These are phyloP conservation scores for Pezicula radicicola DNA, from an alignment of 2,329 filamentous ascomycete species.

Conservation along the genomic window DNA sequence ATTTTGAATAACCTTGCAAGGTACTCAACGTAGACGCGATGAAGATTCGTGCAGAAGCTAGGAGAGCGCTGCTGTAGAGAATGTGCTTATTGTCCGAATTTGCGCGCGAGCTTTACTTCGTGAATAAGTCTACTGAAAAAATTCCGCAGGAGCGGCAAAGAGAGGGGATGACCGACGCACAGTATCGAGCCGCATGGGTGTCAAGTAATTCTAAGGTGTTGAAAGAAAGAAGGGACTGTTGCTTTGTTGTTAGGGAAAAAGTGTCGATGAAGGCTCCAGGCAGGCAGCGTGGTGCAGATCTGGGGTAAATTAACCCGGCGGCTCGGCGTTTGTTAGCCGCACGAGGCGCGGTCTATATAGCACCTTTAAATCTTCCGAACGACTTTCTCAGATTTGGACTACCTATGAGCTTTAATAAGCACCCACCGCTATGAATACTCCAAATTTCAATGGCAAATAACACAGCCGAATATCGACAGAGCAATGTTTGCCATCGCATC, in stretches of 20 bases:
- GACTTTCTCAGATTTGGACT: no score
- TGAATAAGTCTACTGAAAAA: not conserved
- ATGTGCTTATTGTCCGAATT: not conserved
- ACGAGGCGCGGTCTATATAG: no score
- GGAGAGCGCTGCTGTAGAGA: not conserved
- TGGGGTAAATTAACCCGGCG: no score
- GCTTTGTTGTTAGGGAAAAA: not conserved
- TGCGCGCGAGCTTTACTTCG: not conserved
- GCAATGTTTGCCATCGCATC: constrained; percentile 63
- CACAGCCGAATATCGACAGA: constrained; percentile 11
- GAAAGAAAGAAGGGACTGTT: not conserved
- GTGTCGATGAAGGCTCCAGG: no score
- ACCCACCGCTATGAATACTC: not conserved
- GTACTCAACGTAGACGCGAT: not conserved
- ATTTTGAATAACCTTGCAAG: constrained; percentile 11
- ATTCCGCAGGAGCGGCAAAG: not conserved
- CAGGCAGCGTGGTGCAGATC: no score
- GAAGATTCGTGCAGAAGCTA: no score
- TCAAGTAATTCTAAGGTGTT: not conserved
- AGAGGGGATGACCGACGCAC: not conserved
- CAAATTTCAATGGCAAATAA: constrained; percentile 14
- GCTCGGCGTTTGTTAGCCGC: no score
- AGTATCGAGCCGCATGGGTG: not conserved
- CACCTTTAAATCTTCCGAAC: no score
- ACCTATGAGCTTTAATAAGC: not conserved